phyloP scores from a whole-genome alignment of 139 green algal genomes.

The Penium margaritaceum region DNA sequence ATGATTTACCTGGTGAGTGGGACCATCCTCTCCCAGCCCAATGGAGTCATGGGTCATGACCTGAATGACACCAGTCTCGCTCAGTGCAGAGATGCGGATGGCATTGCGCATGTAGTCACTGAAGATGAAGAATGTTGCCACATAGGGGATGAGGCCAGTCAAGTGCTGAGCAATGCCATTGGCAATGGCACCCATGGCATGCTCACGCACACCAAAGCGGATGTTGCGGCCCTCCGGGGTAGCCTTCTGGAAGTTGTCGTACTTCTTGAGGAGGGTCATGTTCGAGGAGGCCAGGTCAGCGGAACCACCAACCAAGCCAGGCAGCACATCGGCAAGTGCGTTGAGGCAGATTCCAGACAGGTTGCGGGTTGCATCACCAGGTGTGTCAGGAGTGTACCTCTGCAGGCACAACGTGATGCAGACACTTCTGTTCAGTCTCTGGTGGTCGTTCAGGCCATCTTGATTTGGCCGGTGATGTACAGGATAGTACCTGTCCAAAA shows the following conservation, averaged over 20 bases:
- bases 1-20: conserved; percentile 78
- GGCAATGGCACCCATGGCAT: conserved; percentile 94
- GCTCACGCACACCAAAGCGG: conserved; percentile 95
- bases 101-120: conserved; percentile 96
- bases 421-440: too few relatives aligned
- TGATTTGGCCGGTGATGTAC: too few relatives aligned
- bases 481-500: too few relatives aligned
- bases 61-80: conserved; percentile 77
- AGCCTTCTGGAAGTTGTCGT: conserved; percentile 96
- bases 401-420: too few relatives aligned
- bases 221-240: conserved; percentile 87
- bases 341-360: conserved; percentile 91
- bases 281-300: conserved; percentile 96
- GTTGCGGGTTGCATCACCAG: conserved; percentile 86
- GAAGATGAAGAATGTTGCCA: conserved; percentile 99
- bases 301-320: conserved; percentile 87
- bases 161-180: conserved; percentile 89
- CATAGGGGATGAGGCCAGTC: conserved; percentile 88
- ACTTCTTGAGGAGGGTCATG: conserved; percentile 98
- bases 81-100: conserved; percentile 91
- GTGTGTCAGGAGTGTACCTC: conserved; percentile 86
- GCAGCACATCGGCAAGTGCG: conserved; percentile 77
- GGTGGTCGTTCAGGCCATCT: too few relatives aligned
- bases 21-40: conserved; percentile 96
- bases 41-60: conserved; percentile 99